A percentile compares a stretch with the other conserved stretches of the same genome.
phyloP scores from a whole-genome alignment of 192 early-diverging fungal genomes.

The Umbelopsis vinacea region DNA sequence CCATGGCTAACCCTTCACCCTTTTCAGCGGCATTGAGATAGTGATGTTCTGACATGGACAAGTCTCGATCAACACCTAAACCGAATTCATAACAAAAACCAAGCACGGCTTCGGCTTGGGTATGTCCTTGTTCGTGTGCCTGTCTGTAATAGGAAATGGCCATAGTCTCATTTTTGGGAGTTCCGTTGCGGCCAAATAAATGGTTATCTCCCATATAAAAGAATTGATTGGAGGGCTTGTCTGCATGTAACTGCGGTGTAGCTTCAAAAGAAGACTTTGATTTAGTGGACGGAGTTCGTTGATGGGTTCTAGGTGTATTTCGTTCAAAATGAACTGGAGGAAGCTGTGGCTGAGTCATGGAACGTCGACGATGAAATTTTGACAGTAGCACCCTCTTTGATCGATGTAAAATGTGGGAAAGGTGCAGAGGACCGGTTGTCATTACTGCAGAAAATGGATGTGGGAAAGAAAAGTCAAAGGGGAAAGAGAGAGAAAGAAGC shows the following conservation, averaged over 20 bases:
- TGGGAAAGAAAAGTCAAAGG: constrained; percentile 23
- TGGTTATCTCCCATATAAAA: constrained; percentile 25
- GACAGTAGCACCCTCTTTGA: constrained; percentile 26
- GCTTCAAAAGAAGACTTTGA: background rate
- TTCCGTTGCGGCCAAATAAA: constrained; percentile 31
- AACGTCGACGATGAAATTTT: constrained; percentile 28
- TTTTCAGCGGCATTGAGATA: constrained; percentile 68
- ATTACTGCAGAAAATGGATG: constrained; percentile 1
- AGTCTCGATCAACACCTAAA: constrained; percentile 68
- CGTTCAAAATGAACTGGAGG: constrained; percentile 23
- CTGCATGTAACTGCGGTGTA: background rate
- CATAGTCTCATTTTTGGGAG: background rate
- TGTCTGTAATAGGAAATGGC: constrained; percentile 35
- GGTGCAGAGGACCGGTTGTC: constrained; percentile 15
- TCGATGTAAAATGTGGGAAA: constrained; percentile 27
- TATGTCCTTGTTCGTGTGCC: constrained; percentile 50
- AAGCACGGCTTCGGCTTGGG: constrained; percentile 62
- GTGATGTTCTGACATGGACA: constrained; percentile 61
- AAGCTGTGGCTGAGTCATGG: constrained; percentile 18
- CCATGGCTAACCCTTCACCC: constrained; percentile 66
- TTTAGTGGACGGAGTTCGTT: background rate
- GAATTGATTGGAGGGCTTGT: constrained; percentile 20
- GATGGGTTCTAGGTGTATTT: constrained; percentile 3
- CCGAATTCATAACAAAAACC: constrained; percentile 90
- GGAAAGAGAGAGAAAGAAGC: background rate